A percentile compares a stretch with the other conserved stretches of the same genome.
Conservation (phyloP, 2,329 filamentous ascomycete species). For the Arthrobotrys sinensis region DNA sequence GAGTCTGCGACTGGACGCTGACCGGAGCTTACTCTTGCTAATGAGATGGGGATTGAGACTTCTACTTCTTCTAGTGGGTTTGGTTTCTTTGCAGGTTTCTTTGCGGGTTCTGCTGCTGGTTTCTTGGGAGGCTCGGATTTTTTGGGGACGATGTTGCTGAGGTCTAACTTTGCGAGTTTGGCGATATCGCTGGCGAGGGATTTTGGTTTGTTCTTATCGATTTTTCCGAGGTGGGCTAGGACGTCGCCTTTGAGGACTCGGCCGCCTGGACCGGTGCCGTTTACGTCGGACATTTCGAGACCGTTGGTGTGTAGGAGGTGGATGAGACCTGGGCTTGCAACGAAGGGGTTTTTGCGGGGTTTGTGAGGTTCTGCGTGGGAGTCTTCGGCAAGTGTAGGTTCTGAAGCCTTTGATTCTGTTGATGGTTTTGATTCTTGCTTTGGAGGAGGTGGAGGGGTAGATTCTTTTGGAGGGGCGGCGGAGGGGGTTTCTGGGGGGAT, state of each 20-base stretch:
- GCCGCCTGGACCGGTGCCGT: conserved; percentile 87
- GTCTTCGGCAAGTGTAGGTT: not conserved
- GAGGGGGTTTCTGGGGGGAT: conserved; percentile 74
- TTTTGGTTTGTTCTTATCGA: conserved; percentile 80
- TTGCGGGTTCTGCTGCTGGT: conserved; percentile 69
- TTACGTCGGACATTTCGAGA: conserved; percentile 84
- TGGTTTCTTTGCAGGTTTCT: conserved; percentile 67
- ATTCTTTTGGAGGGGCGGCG: conserved; percentile 28
- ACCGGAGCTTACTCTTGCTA: conserved; percentile 70
- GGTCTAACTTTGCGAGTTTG: conserved; percentile 86
- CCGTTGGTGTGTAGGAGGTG: conserved; percentile 85
- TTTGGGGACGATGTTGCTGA: conserved; percentile 93
- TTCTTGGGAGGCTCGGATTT: conserved; percentile 64
- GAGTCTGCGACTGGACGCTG: conserved; percentile 71
- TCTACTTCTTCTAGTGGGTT: conserved; percentile 62
- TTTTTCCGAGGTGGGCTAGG: conserved; percentile 86
- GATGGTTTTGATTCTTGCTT: conserved; percentile 15
- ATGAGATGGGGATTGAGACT: conserved; percentile 70
- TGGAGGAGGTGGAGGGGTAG: not conserved
- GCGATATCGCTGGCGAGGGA: conserved; percentile 79
- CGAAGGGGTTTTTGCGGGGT: conserved; percentile 76
- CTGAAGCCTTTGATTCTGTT: not conserved
- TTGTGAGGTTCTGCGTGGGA: conserved; percentile 6
- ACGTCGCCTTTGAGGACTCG: conserved; percentile 96
- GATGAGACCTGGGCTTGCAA: conserved; percentile 69